Base-by-base conservation (phyloP, 371 early-diverging fungal genomes). In the Mortierella sp. region DNA sequence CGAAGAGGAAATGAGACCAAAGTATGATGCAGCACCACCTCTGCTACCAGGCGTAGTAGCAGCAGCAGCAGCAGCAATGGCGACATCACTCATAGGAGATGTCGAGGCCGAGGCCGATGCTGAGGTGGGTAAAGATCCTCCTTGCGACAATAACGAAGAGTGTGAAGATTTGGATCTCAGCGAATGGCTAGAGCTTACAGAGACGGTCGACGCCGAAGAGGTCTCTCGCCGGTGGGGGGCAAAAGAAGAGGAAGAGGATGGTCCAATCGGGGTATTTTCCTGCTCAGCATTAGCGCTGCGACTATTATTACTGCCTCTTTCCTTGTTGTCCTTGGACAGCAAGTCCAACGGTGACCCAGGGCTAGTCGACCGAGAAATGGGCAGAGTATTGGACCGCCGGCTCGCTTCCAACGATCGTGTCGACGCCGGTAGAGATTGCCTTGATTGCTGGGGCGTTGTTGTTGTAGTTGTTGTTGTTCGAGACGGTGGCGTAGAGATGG, bases 131-230 rank as follows among this genome's bases (percentile, higher is more conserved):
- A 70, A n/a, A 3, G 79, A 71, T 7, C 63, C 73, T 7, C 63
- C 73, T 5, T 70, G 29, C 3, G 83, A 79, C 0, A 79, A 55
- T 16, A 60, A 35, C 21, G 80, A 83, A 10, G 80, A 77, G 24
- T 60, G 21, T 10, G 80, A 80, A 3, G 77, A 74, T 51, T 77
- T 80, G 27, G 80, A 74, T 60, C 72, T 74, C 18, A 80, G 75
- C 16, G 80, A 79, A 43, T 71, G 70, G n/a, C 8, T 65, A 21
- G 80, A 80, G 29, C 71, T 48, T 10, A 71, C 4, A 3, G 83
- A 79, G 2, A 41, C 14, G 1, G 70, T 79, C 43, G 80, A 80
- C 1, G 74, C 58, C 41, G 49, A 74, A 29, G 63, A 76, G 3
- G 58, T 41, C 24, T 73, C 79, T n/a, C 79, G 76, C 44, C 74